Evolutionary conservation across 192 early-diverging fungal species (phyloP).

Genomic region (Linnemannia zychae): DNA sequence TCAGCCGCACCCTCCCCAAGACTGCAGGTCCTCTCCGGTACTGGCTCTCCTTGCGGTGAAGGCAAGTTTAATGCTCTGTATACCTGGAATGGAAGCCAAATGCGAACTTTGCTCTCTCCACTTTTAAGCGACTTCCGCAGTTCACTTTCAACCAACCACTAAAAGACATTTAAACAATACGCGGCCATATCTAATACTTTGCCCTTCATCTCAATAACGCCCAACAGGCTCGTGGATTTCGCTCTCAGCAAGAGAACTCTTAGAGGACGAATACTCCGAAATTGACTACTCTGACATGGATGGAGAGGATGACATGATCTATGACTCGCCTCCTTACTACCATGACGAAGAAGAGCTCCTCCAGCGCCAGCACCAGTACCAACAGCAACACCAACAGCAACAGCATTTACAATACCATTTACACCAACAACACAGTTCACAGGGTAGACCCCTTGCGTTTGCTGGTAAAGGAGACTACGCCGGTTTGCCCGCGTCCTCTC

Average conservation of each 20-base stretch:
- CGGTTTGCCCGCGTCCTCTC: slow-evolving; percentile 19
- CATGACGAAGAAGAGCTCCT: slow-evolving; percentile 40
- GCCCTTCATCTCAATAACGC: background rate
- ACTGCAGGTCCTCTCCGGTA: slow-evolving; percentile 47
- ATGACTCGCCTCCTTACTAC: slow-evolving; percentile 50
- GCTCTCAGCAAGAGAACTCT: slow-evolving; percentile 45
- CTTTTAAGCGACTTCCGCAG: background rate
- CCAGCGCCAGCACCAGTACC: slow-evolving; percentile 16
- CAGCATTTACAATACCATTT: slow-evolving; percentile 21
- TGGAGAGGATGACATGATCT: slow-evolving; percentile 55
- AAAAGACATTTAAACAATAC: background rate
- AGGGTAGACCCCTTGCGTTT: slow-evolving; percentile 30
- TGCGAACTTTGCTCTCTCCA: background rate
- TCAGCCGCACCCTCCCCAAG: slow-evolving; percentile 35
- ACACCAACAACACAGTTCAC: background rate
- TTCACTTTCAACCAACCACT: background rate
- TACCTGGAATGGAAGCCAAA: background rate
- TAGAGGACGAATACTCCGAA: slow-evolving; percentile 54
- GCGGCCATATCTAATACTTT: background rate
- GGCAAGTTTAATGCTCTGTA: slow-evolving; percentile 21
- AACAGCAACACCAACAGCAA: background rate
- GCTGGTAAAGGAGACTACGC: slow-evolving; percentile 38
- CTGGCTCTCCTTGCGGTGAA: slow-evolving; percentile 51
- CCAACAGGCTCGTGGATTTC: slow-evolving; percentile 48
- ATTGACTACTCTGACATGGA: slow-evolving; percentile 57